A percentile compares a stretch with the other conserved stretches of the same genome.
These are phyloP conservation scores for Pneumocystis carinii DNA, from an alignment of 1,139 yeast genomes.

Conservation along the genomic window DNA sequence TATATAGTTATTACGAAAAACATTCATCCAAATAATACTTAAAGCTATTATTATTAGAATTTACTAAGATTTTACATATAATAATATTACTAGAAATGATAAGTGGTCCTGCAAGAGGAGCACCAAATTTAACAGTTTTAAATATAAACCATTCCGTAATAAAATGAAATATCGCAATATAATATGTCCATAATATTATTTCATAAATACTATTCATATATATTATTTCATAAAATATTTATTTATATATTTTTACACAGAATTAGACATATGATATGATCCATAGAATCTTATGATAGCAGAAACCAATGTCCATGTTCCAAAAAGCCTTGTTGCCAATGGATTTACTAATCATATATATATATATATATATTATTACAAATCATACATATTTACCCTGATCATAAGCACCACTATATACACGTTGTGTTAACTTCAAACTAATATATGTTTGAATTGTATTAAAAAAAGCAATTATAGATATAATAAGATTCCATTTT, in stretches of 20 bases:
- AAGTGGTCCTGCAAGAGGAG: slow-evolving; percentile 72
- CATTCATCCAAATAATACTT: background rate
- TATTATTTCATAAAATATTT: background rate
- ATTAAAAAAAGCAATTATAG: slow-evolving; percentile 79
- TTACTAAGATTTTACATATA: background rate
- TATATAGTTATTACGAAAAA: background rate
- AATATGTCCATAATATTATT: slow-evolving; percentile 60
- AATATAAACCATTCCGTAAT: slow-evolving; percentile 66
- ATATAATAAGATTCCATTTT: slow-evolving; percentile 53
- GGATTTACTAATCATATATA: slow-evolving; percentile 34
- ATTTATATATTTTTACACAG: slow-evolving; percentile 26
- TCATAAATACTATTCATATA: slow-evolving; percentile 36
- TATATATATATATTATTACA: background rate
- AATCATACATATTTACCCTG: slow-evolving; percentile 24
- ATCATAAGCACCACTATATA: slow-evolving; percentile 52
- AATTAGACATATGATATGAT: slow-evolving; percentile 55
- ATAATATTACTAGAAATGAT: background rate
- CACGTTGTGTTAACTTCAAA: slow-evolving; percentile 56
- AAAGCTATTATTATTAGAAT: background rate
- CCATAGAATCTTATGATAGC: slow-evolving; percentile 76
- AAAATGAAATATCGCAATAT: slow-evolving; percentile 76
- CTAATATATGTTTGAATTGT: slow-evolving; percentile 82
- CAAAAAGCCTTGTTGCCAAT: slow-evolving; percentile 85
- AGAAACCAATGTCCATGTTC: slow-evolving; percentile 90
- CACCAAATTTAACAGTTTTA: slow-evolving; percentile 68